phyloP scores from a whole-genome alignment of 768 basidiomycete species.

The Pisolithus marmoratus region DNA sequence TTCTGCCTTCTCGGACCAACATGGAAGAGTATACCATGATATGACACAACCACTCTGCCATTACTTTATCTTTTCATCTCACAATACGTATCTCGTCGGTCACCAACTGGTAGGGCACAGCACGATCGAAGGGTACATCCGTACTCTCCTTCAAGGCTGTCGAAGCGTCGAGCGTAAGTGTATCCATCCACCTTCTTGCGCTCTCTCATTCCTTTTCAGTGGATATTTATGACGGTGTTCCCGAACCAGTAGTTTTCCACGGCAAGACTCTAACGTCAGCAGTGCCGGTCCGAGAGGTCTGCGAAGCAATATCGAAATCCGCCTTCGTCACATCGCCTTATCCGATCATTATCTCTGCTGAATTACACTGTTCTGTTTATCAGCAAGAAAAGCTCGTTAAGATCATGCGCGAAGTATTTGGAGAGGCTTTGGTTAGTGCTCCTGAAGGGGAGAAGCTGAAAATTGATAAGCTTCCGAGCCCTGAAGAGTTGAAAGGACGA shows the following conservation, averaged over 20 bases:
- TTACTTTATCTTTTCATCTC: constrained; percentile 85
- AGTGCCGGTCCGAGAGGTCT: constrained; percentile 74
- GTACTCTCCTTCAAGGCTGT: constrained; percentile 83
- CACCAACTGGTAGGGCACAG: constrained; percentile 84
- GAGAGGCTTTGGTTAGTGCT: constrained; percentile 43
- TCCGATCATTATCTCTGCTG: constrained; percentile 89
- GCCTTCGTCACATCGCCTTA: constrained; percentile 89
- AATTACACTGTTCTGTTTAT: constrained; percentile 74
- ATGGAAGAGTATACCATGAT: constrained; percentile 59
- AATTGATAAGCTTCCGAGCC: constrained; percentile 67
- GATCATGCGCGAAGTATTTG: constrained; percentile 66
- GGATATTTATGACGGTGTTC: constrained; percentile 87
- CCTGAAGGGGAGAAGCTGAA: constrained; percentile 43
- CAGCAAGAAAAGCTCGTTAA: constrained; percentile 77
- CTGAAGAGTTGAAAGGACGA: constrained; percentile 70
- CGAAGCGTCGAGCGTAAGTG: constrained; percentile 90
- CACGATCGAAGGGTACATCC: constrained; percentile 89
- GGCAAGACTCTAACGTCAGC: constrained; percentile 85
- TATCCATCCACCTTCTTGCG: background rate
- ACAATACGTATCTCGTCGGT: constrained; percentile 90
- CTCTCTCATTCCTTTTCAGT: constrained; percentile 41
- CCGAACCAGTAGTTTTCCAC: constrained; percentile 82
- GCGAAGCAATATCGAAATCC: constrained; percentile 80
- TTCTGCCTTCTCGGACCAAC: constrained; percentile 47
- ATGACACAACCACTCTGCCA: constrained; percentile 87